Conservation (phyloP, 106 monocot species). For the Apostasia ramifera region DNA sequence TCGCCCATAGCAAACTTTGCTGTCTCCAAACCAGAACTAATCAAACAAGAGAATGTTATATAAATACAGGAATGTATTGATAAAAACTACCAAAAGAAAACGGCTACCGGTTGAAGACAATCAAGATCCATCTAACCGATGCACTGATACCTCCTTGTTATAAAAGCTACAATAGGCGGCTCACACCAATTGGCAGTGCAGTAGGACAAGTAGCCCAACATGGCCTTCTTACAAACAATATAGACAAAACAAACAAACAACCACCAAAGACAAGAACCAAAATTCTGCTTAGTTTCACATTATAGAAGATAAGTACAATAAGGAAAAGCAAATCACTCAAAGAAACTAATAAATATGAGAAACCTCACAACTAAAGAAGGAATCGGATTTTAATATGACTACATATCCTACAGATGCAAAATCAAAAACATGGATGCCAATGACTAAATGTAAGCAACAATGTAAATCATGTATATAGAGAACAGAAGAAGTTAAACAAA, state of each 20-base stretch:
- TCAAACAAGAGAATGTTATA: conserved; percentile 20
- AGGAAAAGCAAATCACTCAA: too few species aligned
- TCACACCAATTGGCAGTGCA: conserved; percentile 87
- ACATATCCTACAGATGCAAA: too few species aligned
- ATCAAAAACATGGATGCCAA: too few species aligned
- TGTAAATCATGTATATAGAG: too few species aligned
- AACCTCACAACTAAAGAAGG: too few species aligned
- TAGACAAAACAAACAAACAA: conserved; percentile 63
- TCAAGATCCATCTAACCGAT: conserved; percentile 84
- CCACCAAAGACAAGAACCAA: conserved; percentile 24
- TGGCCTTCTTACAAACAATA: conserved; percentile 85
- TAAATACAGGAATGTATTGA: conserved; percentile 36
- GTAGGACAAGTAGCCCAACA: conserved; percentile 75
- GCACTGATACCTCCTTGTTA: conserved; percentile 67
- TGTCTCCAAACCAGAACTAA: conserved; percentile 10
- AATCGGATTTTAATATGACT: too few species aligned
- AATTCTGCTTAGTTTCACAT: too few species aligned
- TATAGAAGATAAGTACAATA: too few species aligned
- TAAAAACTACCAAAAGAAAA: conserved; percentile 56
- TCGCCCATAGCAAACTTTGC: conserved; percentile 11
- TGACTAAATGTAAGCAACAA: too few species aligned
- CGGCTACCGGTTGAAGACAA: conserved; percentile 51
- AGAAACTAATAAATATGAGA: too few species aligned
- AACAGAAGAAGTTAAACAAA: too few species aligned
- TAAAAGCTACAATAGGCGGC: conserved; percentile 68